Evolutionary conservation across 1,284 basidiomycete species (phyloP).

Genomic region (Ganoderma lucidum): DNA sequence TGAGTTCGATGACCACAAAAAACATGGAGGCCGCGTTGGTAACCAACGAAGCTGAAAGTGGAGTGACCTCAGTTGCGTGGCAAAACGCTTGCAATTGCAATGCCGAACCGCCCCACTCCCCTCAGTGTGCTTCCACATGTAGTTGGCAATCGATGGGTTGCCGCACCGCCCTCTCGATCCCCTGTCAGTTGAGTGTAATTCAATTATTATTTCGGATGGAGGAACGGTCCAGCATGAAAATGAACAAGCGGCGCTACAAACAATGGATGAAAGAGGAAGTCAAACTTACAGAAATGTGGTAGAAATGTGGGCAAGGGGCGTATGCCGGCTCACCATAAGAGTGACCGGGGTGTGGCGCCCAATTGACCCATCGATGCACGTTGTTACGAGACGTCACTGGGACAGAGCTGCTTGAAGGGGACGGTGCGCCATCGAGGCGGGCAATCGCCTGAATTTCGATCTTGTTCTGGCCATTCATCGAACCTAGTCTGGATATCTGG

Average conservation of each 20-base stretch:
- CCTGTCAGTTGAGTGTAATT: background rate
- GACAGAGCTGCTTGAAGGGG: background rate
- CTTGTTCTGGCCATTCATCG: background rate
- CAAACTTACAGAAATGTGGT: background rate
- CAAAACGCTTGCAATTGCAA: conserved; percentile 1
- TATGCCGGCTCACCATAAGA: background rate
- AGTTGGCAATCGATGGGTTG: background rate
- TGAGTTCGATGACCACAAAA: background rate
- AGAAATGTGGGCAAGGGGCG: background rate
- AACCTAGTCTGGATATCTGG: background rate
- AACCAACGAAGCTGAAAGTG: background rate
- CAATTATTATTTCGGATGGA: background rate
- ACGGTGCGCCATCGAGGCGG: background rate
- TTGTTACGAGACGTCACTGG: background rate
- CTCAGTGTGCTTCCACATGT: background rate
- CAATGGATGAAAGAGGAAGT: background rate
- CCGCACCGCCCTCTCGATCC: background rate
- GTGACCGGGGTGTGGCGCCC: background rate
- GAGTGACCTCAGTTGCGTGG: background rate
- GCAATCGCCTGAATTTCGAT: background rate
- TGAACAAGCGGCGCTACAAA: background rate
- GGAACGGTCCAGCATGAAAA: background rate
- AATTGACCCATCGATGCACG: background rate
- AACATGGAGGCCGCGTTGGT: background rate
- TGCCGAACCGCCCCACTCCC: background rate